Percentiles rank a stretch among this genome's conserved stretches.
Conservation (phyloP, 176 grass and related monocot genomes). For the Musa acuminata region DNA sequence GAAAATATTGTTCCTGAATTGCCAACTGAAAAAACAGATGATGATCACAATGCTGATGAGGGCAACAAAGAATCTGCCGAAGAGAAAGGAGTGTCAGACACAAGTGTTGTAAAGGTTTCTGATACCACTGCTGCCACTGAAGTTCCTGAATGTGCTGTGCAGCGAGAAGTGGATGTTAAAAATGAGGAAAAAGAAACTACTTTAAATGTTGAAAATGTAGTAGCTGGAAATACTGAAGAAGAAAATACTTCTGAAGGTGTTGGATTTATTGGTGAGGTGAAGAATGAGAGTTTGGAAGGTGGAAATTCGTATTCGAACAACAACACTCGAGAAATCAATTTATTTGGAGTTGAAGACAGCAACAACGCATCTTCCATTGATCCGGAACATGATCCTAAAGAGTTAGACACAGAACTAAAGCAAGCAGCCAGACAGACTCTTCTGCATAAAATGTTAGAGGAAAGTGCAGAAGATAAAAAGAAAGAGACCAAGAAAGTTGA, state of each 20-base stretch:
- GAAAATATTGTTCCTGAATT: not conserved
- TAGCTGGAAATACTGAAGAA: not conserved
- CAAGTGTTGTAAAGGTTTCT: not conserved
- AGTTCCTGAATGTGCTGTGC: not conserved
- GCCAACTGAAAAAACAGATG: not conserved
- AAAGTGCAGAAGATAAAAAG: slow-evolving; percentile 10
- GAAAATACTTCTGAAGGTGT: not conserved
- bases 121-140: not conserved
- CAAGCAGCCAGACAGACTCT: slow-evolving; percentile 1
- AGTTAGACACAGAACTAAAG: not conserved
- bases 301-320: not conserved
- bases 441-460: not conserved
- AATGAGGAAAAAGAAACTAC: not conserved
- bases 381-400: not conserved
- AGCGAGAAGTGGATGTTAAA: not conserved
- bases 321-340: not conserved
- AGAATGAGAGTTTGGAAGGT: not conserved
- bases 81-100: not conserved
- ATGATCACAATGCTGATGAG: not conserved
- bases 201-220: not conserved
- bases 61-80: not conserved
- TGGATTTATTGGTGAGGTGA: not conserved
- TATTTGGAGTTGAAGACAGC: not conserved
- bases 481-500: not conserved
- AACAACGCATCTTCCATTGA: not conserved